Conservation (phyloP, 1,284 basidiomycete species). For the Taiwanofungus camphoratus region DNA sequence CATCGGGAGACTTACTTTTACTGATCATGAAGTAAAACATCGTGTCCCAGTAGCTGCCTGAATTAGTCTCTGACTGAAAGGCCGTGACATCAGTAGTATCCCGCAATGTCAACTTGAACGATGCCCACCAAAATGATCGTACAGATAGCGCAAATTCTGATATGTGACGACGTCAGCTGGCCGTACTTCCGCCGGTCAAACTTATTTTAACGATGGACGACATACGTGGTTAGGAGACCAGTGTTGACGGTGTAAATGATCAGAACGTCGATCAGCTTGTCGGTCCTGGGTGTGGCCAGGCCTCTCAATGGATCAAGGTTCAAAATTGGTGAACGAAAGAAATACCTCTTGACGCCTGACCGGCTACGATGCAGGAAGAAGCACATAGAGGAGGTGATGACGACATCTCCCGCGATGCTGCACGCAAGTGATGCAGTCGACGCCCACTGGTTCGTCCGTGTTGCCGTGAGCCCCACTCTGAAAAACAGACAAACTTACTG, state of each 20-base stretch:
- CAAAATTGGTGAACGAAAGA: not conserved
- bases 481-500: not conserved
- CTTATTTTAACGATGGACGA: too few species aligned
- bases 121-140: conserved; percentile 7
- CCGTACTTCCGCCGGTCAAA: too few species aligned
- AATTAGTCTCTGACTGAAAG: conserved; percentile 3
- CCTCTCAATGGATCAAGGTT: too few species aligned
- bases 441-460: conserved; percentile 5
- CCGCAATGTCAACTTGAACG: not conserved
- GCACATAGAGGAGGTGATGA: conserved; percentile 4
- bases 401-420: conserved; percentile 4
- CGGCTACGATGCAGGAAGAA: conserved; percentile 4
- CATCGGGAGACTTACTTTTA: conserved; percentile 2
- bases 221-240: conserved; percentile 5
- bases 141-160: conserved; percentile 5
- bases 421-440: conserved; percentile 6
- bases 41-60: conserved; percentile 3
- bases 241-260: conserved; percentile 9
- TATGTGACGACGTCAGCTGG: not conserved
- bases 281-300: too few species aligned
- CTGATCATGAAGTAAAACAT: conserved; percentile 9
- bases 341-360: conserved; percentile 1
- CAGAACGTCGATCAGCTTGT: conserved; percentile 9
- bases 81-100: not conserved
- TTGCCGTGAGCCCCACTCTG: not conserved